Base-by-base conservation (phyloP, 2,329 filamentous ascomycete species). In the Ophiocordyceps camponoti-rufipedis region DNA sequence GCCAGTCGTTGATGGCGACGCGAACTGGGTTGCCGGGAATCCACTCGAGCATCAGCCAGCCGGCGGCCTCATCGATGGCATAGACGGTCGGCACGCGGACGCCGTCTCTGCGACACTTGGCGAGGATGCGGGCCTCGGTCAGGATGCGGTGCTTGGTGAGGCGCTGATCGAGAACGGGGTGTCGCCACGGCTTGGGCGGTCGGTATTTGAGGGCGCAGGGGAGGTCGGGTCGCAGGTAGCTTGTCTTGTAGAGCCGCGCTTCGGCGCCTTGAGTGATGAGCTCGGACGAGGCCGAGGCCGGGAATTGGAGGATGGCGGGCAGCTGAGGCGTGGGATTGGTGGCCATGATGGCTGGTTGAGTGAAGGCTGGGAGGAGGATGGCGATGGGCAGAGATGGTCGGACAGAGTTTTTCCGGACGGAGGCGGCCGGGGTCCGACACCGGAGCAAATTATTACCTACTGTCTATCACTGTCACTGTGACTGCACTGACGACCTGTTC, bases 251-350 rank as follows among this genome's bases (percentile, higher is more conserved):
- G 58, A 98, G 77, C 52, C 89, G 85, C 48, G 85, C 88, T 75
- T 98, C 91, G 59, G 91, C 91, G 65, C 91, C 91, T 71, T 96
- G 91, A 47, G 85, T 81, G 54, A 96, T 76, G 56, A 94, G 82
- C 43, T 59, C 62, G 50, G 85, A 78, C 43, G 74, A 63, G 53
- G 69, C 61, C 38, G 75, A 68, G 49, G 73, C 67, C 59, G 74
- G 73, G 66, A 77, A 67, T 48, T 70, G 69, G 62, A 87, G 81
- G 53, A 81, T 72, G 32, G 69, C 62, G 35, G 81, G 81, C 50
- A 85, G 78, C 52, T 70, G 64, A 54, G 70, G 69, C 47, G 54
- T 49, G 44, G 58, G 53, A 3, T 38, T 28, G 14, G 47, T 42
- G 16, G 46, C 46, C 50, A 47, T 45, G 16, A 28, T 39, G 28